phyloP scores from a whole-genome alignment of 2,329 filamentous ascomycete species.

The Zasmidium cellare region DNA sequence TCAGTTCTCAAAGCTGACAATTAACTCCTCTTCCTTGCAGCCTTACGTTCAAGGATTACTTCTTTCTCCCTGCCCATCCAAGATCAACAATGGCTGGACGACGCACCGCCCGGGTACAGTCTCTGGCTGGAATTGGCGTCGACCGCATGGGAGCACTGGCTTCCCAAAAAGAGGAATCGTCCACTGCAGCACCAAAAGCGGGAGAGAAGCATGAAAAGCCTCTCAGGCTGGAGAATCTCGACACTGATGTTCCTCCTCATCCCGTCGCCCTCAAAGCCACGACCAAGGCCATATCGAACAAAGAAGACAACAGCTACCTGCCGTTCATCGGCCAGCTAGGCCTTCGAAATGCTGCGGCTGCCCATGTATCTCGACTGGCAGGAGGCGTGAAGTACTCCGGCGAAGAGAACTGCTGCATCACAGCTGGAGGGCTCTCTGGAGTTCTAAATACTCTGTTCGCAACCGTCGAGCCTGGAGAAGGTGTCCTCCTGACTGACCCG shows the following conservation, averaged over 20 bases:
- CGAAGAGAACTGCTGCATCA: slow-evolving; percentile 10
- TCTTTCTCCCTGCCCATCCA: no score
- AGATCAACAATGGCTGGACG: not conserved
- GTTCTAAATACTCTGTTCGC: slow-evolving; percentile 10
- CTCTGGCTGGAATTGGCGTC: not conserved
- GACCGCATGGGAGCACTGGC: not conserved
- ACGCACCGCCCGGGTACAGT: not conserved
- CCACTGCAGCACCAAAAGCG: not conserved
- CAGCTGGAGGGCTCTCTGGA: not conserved
- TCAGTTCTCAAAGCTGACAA: no score
- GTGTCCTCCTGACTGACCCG: slow-evolving; percentile 12
- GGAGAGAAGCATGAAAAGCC: not conserved
- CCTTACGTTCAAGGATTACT: no score
- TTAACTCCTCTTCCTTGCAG: no score
- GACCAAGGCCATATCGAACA: not conserved
- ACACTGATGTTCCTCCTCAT: not conserved
- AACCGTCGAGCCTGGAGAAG: slow-evolving; percentile 15
- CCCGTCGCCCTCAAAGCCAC: not conserved
- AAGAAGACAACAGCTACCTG: slow-evolving; percentile 3
- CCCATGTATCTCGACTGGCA: slow-evolving; percentile 11
- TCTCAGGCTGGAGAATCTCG: not conserved
- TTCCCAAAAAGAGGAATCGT: not conserved
- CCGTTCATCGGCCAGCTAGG: slow-evolving; percentile 10
- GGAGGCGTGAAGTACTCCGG: not conserved
- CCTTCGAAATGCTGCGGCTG: slow-evolving; percentile 7